These are phyloP conservation scores for Ustulina deusta DNA, from an alignment of 2,329 filamentous ascomycete species.

Conservation along the genomic window DNA sequence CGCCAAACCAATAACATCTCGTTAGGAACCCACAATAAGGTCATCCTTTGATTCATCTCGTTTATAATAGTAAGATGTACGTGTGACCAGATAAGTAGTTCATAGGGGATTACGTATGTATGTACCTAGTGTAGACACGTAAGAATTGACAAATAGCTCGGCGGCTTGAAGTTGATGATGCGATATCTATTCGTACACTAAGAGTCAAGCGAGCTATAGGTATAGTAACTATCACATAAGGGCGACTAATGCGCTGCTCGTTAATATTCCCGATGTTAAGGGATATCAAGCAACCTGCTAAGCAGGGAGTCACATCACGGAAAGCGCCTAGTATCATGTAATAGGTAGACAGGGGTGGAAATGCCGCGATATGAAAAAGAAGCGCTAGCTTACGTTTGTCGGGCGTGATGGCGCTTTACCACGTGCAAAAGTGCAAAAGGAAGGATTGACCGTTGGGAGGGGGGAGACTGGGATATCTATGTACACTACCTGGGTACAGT, in stretches of 20 bases:
- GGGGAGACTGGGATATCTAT: neutral
- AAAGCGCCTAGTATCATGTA: neutral
- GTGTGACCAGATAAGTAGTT: neutral
- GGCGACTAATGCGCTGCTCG: neutral
- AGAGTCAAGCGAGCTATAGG: neutral
- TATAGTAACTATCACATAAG: neutral
- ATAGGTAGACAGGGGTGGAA: neutral
- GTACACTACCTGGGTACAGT: too few relatives aligned
- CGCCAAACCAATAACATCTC: neutral
- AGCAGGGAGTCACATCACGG: neutral
- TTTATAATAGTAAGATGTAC: neutral
- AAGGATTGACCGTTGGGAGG: constrained; percentile 1
- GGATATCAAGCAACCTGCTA: neutral
- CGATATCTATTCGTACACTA: neutral
- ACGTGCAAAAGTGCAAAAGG: constrained; percentile 26
- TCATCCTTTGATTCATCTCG: neutral
- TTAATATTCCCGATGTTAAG: neutral
- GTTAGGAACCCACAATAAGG: neutral
- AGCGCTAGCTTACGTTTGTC: constrained; percentile 20
- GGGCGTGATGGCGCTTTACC: constrained; percentile 2
- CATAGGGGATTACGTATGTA: neutral
- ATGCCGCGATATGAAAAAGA: neutral
- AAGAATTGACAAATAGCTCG: neutral
- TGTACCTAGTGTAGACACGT: neutral
- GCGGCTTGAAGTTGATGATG: neutral